These are phyloP conservation scores for Auricularia cornea DNA, from an alignment of 768 basidiomycete species.

Conservation along the genomic window DNA sequence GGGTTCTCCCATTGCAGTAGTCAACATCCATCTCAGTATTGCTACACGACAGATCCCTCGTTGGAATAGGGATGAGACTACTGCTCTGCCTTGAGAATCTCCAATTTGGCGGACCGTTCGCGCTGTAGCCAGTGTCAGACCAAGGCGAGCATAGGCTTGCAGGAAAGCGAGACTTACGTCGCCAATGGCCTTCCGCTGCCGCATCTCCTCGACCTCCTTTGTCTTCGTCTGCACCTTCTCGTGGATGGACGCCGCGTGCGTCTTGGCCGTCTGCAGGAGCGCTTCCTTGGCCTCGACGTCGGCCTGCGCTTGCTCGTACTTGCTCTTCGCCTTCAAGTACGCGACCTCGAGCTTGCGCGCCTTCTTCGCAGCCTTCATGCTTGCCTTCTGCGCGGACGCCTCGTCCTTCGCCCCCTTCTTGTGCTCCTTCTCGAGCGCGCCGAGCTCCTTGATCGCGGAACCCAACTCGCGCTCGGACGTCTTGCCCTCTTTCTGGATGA, in stretches of 20 bases:
- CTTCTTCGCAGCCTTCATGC: constrained; percentile 43
- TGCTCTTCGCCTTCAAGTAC: constrained; percentile 53
- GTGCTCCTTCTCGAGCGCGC: constrained; percentile 59
- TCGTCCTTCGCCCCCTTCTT: constrained; percentile 60
- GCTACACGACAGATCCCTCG: no score
- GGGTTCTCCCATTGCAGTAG: no score
- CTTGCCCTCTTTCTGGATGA: constrained; percentile 62
- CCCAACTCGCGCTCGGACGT: constrained; percentile 55
- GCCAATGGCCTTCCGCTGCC: constrained; percentile 60
- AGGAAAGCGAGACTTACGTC: constrained; percentile 35
- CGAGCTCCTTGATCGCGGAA: constrained; percentile 55
- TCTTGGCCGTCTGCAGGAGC: constrained; percentile 40
- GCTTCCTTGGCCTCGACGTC: constrained; percentile 41
- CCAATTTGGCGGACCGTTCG: constrained; percentile 47
- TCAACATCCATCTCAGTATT: no score
- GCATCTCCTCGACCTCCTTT: constrained; percentile 59
- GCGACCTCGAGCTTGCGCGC: constrained; percentile 58
- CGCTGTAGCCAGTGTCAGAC: constrained; percentile 24
- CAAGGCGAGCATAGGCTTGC: no score
- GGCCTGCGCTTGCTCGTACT: constrained; percentile 44
- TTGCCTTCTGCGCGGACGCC: constrained; percentile 42
- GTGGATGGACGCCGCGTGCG: constrained; percentile 50
- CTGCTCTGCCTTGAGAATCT: no score
- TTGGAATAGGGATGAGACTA: no score
- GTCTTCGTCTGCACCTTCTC: constrained; percentile 59